Base-by-base conservation (phyloP, 768 basidiomycete genomes). In the Naganishia friedmannii region DNA sequence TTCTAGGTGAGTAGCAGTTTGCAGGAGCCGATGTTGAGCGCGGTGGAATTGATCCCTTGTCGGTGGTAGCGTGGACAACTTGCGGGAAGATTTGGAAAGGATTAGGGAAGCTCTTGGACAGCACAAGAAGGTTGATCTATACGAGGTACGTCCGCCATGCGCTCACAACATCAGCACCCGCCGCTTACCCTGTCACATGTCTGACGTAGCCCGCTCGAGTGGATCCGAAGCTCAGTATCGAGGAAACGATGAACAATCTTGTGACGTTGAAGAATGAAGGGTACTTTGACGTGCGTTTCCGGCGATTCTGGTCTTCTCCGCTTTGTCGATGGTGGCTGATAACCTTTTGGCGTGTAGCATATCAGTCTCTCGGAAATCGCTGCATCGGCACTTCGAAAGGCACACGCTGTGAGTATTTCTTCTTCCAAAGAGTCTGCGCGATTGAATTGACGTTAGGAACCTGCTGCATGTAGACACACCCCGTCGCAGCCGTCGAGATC, bases 401-500 rank as follows among this genome's bases (percentile, higher is more conserved):
- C 83, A 0, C 74, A 82, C 57, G 78, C 80, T 31, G 83, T 84
- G 54, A 73, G 83, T 81, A 29, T n/a, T 53, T 19, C 17, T 42
- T 39, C 9, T 26, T 28, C 23, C 42, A n/a, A 15, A 53, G 4
- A 4, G 34, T 37, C 6, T 37, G 34, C 53, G 13, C 12, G 19
- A 57, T 32, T 58, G 26, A 5, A 58, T n/a, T 32, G 9, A 42
- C 42, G 42, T 2, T 2, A 42, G 2, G 42, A 2, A 42, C 42
- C 34, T 37, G 34, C 34, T 29, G 32, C 17, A 23, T 28, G 3
- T 67, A 87, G 85, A 81, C 88, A 12, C 82, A 85, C 54, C 86
- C 86, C 1, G 84, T 89, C 69, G 83, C 85, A 15, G 82, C 85
- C 19, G 86, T 87, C 9, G 88, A 90, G 77, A 88, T 89, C 65